Percentiles rank a stretch among this genome's conserved stretches.
These are phyloP conservation scores for Aspergillus sp. DNA, from an alignment of 2,329 filamentous ascomycete species.

Conservation along the genomic window DNA sequence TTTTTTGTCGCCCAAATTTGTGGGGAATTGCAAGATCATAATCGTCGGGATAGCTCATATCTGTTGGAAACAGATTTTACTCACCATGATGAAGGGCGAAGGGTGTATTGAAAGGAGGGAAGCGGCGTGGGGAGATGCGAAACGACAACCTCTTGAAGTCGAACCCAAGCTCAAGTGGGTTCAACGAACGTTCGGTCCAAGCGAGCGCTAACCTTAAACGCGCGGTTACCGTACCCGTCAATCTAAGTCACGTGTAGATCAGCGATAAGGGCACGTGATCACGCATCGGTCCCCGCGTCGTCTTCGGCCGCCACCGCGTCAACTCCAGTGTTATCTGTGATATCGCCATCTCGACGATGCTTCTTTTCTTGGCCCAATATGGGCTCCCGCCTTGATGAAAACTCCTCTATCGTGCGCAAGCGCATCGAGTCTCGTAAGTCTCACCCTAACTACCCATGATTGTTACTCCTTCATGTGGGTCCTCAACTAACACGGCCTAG, in stretches of 20 bases:
- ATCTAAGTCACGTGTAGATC: neutral
- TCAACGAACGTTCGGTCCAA: conserved; percentile 13
- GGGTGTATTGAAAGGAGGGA: conserved; percentile 11
- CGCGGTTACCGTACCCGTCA: conserved; percentile 18
- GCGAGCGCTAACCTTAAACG: conserved; percentile 27
- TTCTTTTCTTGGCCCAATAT: conserved; percentile 41
- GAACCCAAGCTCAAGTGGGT: conserved; percentile 23
- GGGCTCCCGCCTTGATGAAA: conserved; percentile 62
- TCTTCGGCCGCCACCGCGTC: neutral
- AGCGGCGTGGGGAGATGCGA: conserved; percentile 18
- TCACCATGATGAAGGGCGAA: conserved; percentile 30
- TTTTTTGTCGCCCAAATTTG: neutral
- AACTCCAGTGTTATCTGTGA: neutral
- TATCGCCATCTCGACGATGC: conserved; percentile 16
- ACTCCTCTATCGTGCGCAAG: conserved; percentile 60
- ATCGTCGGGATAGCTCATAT: neutral
- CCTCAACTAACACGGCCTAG: conserved; percentile 23
- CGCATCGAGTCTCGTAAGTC: conserved; percentile 59
- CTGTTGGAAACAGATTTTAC: neutral
- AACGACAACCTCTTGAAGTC: conserved; percentile 14
- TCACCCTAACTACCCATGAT: neutral
- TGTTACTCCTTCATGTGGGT: no score
- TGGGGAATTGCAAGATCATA: neutral
- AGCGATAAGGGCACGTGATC: neutral
- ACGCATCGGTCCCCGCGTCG: neutral